Evolutionary conservation across 2,329 filamentous ascomycete species (phyloP).

Genomic region (Ilyonectria robusta): DNA sequence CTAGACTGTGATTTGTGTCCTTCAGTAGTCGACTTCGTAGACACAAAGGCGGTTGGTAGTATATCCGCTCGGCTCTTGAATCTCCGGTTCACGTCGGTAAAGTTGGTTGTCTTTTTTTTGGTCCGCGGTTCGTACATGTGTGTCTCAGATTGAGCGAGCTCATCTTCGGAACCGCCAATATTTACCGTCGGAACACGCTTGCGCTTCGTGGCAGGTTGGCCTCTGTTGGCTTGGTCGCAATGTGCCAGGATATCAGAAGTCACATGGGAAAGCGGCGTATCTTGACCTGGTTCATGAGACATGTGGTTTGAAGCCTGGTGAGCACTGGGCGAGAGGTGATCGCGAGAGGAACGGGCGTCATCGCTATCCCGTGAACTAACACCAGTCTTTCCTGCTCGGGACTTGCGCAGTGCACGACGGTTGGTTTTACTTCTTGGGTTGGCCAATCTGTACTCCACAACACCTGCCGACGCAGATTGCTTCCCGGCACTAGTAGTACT

Average conservation of each 20-base stretch:
- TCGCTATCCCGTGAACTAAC: constrained; percentile 12
- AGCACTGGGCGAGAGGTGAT: constrained; percentile 6
- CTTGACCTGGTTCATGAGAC: constrained; percentile 43
- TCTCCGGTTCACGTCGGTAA: constrained; percentile 23
- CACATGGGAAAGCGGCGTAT: constrained; percentile 39
- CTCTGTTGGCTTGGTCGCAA: constrained; percentile 19
- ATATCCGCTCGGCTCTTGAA: constrained; percentile 47
- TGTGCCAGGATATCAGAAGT: constrained; percentile 41
- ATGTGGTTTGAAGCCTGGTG: constrained; percentile 28
- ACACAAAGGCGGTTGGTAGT: constrained; percentile 38
- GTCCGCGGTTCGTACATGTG: neutral
- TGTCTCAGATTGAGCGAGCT: constrained; percentile 40
- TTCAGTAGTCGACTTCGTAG: neutral
- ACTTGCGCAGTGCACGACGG: constrained; percentile 27
- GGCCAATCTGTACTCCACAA: constrained; percentile 42
- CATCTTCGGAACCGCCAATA: constrained; percentile 47
- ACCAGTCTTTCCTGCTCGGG: neutral
- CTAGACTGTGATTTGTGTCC: neutral
- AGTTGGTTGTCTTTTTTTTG: constrained; percentile 33
- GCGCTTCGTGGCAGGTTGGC: constrained; percentile 24
- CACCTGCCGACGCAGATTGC: constrained; percentile 22
- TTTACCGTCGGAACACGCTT: constrained; percentile 7
- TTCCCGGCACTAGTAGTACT: constrained; percentile 36
- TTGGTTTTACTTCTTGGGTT: constrained; percentile 16
- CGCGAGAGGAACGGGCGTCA: neutral